These are phyloP conservation scores for Sporothrix globosa DNA, from an alignment of 2,329 filamentous ascomycete genomes.

Conservation along the genomic window DNA sequence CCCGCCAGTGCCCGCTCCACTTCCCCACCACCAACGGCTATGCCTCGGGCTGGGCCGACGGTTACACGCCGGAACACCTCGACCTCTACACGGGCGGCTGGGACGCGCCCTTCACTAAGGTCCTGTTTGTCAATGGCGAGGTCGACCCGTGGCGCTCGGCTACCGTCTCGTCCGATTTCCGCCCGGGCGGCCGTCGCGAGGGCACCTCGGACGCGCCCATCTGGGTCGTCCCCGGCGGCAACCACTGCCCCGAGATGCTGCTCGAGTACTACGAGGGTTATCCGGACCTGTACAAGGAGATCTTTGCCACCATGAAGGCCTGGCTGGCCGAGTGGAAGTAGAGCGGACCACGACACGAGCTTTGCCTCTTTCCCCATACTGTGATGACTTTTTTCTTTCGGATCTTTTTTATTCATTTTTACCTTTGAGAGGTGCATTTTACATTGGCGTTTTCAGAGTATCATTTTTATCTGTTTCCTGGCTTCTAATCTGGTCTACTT, in stretches of 20 bases:
- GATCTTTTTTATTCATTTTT: not conserved
- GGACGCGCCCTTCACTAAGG: constrained; percentile 46
- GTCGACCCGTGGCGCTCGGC: constrained; percentile 49
- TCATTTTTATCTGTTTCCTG: not conserved
- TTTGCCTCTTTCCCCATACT: no score
- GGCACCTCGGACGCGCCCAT: constrained; percentile 44
- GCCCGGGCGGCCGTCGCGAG: constrained; percentile 45
- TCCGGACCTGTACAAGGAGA: constrained; percentile 25
- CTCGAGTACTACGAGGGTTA: constrained; percentile 10
- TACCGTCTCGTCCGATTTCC: constrained; percentile 45
- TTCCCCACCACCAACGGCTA: constrained; percentile 46
- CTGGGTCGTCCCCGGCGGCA: constrained; percentile 45
- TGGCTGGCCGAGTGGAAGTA: constrained; percentile 31
- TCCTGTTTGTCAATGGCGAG: constrained; percentile 49
- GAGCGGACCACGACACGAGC: no score
- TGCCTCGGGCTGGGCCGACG: constrained; percentile 42
- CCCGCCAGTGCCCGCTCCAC: constrained; percentile 51
- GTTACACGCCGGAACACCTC: constrained; percentile 45
- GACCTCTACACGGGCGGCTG: constrained; percentile 49
- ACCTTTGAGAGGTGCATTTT: constrained; percentile 3
- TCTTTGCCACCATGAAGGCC: constrained; percentile 26
- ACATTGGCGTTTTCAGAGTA: constrained; percentile 14
- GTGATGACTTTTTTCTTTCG: not conserved
- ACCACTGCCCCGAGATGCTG: constrained; percentile 47
- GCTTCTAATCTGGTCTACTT: not conserved